Conservation (phyloP, 2,329 filamentous ascomycete species). For the Chrysoporthe cubensis region DNA sequence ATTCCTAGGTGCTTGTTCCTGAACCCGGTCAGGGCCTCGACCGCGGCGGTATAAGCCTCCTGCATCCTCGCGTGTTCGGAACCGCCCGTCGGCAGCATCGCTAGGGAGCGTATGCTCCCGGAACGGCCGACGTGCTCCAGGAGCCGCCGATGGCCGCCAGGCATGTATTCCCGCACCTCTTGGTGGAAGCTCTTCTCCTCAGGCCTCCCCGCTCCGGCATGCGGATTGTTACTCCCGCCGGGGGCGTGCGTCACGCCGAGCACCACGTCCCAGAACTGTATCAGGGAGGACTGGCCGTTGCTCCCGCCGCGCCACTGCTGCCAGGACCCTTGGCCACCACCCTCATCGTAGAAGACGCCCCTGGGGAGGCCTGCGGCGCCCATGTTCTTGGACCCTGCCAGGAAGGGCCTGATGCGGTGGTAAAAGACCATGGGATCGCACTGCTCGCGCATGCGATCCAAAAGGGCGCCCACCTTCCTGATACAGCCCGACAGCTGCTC, state of each 20-base stretch:
- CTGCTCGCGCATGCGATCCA: conserved; percentile 85
- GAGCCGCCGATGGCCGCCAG: conserved; percentile 79
- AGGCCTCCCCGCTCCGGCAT: conserved; percentile 29
- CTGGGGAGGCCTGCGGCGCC: conserved; percentile 77
- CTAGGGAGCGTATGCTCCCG: conserved; percentile 76
- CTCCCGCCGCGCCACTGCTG: conserved; percentile 84
- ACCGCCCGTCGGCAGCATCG: conserved; percentile 53
- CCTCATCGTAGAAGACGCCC: conserved; percentile 84
- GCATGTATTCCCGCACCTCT: conserved; percentile 90
- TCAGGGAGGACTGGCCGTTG: conserved; percentile 89
- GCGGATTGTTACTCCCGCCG: conserved; percentile 40
- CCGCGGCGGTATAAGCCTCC: conserved; percentile 68
- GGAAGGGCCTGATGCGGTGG: conserved; percentile 82
- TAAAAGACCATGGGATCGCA: conserved; percentile 91
- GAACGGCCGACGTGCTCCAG: conserved; percentile 70
- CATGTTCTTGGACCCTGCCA: conserved; percentile 95
- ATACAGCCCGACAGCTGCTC: conserved; percentile 69
- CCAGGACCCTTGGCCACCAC: conserved; percentile 68
- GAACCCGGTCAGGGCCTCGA: conserved; percentile 75
- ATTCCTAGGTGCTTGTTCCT: conserved; percentile 88
- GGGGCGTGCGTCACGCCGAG: conserved; percentile 77
- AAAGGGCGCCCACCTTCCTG: conserved; percentile 66
- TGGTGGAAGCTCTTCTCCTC: conserved; percentile 49
- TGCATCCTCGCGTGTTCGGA: conserved; percentile 51
- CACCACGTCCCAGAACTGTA: conserved; percentile 90